These are phyloP conservation scores for Candida orba DNA, from an alignment of 805 yeast species.

Conservation along the genomic window DNA sequence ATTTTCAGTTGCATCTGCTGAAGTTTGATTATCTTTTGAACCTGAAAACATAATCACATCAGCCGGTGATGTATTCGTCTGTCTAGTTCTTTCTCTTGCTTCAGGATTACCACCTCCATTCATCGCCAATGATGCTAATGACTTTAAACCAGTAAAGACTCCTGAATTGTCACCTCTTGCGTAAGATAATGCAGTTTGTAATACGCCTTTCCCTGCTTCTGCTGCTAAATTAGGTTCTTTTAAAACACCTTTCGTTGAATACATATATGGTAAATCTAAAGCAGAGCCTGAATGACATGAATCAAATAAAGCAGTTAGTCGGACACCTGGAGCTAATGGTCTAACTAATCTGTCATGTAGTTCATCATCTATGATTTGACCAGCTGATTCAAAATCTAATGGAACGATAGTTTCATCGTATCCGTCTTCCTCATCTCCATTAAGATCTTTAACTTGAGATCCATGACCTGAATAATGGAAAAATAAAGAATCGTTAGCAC, in stretches of 20 bases:
- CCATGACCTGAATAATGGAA: constrained; percentile 90
- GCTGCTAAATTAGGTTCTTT: constrained; percentile 76
- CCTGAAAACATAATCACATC: constrained; percentile 75
- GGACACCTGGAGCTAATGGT: constrained; percentile 64
- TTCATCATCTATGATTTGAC: constrained; percentile 67
- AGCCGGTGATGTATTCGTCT: constrained; percentile 62
- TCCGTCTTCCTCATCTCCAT: constrained; percentile 74
- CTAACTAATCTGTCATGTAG: constrained; percentile 66
- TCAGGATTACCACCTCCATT: constrained; percentile 32
- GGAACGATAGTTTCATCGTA: constrained; percentile 70
- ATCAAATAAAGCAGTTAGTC: constrained; percentile 75
- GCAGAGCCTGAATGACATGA: constrained; percentile 85
- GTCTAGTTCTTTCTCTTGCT: constrained; percentile 35
- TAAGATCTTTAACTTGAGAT: constrained; percentile 58
- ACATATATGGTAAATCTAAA: constrained; percentile 70
- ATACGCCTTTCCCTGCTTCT: constrained; percentile 63
- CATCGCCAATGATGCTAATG: constrained; percentile 34
- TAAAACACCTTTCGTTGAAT: constrained; percentile 76
- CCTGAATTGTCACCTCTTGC: constrained; percentile 46
- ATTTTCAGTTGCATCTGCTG: constrained; percentile 72
- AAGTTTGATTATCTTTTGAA: constrained; percentile 77
- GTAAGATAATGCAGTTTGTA: constrained; percentile 53
- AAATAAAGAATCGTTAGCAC: constrained; percentile 69
- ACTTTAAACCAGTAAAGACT: constrained; percentile 36
- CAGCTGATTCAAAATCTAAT: constrained; percentile 58